phyloP scores from a whole-genome alignment of 495 filamentous ascomycete genomes.

The Cercophora newfieldiana region DNA sequence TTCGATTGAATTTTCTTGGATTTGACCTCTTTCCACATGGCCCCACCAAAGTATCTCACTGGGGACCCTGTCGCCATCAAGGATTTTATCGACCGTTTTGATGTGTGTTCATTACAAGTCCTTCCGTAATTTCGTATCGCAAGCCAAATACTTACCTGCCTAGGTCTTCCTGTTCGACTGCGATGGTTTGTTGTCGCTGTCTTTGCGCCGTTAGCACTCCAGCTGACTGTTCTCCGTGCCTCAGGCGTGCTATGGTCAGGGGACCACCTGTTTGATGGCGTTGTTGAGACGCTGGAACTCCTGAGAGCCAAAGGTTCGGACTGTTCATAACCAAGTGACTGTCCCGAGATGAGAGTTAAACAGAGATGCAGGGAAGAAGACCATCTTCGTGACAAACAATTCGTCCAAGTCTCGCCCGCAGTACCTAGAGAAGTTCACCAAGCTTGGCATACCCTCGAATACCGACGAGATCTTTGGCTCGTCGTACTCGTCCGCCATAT shows the following conservation, averaged over 20 bases:
- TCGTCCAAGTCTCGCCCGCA: slow-evolving; percentile 92
- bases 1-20: neutral
- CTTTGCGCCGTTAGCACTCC: neutral
- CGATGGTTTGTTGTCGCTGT: slow-evolving; percentile 65
- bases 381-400: slow-evolving; percentile 98
- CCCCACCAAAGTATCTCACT: slow-evolving; percentile 70
- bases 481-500: slow-evolving; percentile 90
- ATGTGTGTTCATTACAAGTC: slow-evolving; percentile 63
- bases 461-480: slow-evolving; percentile 94
- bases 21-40: slow-evolving; percentile 17
- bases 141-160: neutral
- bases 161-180: slow-evolving; percentile 96
- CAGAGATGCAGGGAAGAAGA: slow-evolving; percentile 68
- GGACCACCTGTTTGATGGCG: slow-evolving; percentile 80
- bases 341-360: neutral
- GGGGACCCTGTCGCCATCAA: slow-evolving; percentile 72
- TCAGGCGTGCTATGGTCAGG: slow-evolving; percentile 96
- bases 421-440: slow-evolving; percentile 88
- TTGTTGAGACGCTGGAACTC: slow-evolving; percentile 78
- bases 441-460: slow-evolving; percentile 73
- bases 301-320: slow-evolving; percentile 70
- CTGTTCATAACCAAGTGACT: neutral
- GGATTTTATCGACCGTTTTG: slow-evolving; percentile 84
- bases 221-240: slow-evolving; percentile 21
- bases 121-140: slow-evolving; percentile 9